Conservation (phyloP, 768 basidiomycete genomes). For the Termitomyces sp. region DNA sequence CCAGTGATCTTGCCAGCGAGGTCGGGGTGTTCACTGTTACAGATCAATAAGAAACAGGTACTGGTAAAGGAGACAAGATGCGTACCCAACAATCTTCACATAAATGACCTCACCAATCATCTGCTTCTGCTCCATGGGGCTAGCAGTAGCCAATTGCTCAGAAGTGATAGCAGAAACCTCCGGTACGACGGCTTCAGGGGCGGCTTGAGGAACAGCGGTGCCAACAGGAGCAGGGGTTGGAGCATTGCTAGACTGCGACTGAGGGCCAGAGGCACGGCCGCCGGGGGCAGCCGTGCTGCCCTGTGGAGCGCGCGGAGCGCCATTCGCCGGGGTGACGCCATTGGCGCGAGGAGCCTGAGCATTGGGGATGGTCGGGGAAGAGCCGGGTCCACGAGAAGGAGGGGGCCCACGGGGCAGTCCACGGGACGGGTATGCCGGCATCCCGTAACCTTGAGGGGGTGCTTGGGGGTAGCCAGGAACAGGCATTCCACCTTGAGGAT, state of each 20-base stretch:
- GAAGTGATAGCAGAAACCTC: conserved; percentile 44
- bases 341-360: conserved; percentile 65
- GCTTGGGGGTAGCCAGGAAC: conserved; percentile 62
- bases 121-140: conserved; percentile 93
- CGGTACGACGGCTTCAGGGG: conserved; percentile 39
- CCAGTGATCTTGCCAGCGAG: conserved; percentile 98
- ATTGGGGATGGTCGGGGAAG: conserved; percentile 64
- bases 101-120: conserved; percentile 97
- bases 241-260: conserved; percentile 35
- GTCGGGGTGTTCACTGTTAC: conserved; percentile 73
- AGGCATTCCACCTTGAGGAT: conserved; percentile 56
- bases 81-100: conserved; percentile 82
- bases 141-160: conserved; percentile 53
- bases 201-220: conserved; percentile 29
- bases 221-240: conserved; percentile 40
- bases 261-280: conserved; percentile 35
- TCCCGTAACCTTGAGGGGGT: conserved; percentile 72
- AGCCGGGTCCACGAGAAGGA: conserved; percentile 62
- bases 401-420: conserved; percentile 57
- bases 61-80: conserved; percentile 18
- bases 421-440: conserved; percentile 63
- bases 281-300: conserved; percentile 43
- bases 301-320: conserved; percentile 40
- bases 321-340: conserved; percentile 55
- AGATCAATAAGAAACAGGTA: conserved; percentile 11